Percentiles rank a stretch among this genome's conserved stretches.
phyloP scores from a whole-genome alignment of 495 filamentous ascomycete species.

The Thozetella sp. region DNA sequence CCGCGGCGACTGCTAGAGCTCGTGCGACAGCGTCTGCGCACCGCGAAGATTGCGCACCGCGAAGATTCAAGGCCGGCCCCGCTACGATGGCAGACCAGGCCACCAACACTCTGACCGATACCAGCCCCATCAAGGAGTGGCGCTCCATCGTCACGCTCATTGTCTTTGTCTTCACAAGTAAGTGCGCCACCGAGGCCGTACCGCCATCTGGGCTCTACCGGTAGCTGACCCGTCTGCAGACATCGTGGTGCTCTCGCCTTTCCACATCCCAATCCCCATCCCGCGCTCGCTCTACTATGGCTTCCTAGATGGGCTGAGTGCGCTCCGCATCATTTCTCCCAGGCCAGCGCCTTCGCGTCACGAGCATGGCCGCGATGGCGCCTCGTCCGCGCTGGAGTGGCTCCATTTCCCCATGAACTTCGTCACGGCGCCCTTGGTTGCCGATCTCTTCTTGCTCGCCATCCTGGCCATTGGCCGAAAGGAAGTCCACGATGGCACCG shows the following conservation, averaged over 20 bases:
- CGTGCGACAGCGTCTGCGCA: no score
- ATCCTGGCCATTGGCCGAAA: conserved; percentile 60
- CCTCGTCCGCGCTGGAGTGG: conserved; percentile 35
- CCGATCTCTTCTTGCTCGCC: conserved; percentile 66
- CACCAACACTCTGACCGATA: conserved; percentile 39
- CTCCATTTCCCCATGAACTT: conserved; percentile 64
- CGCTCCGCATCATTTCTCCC: conserved; percentile 50
- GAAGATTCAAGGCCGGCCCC: no score
- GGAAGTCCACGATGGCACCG: conserved; percentile 64
- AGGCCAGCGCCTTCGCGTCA: conserved; percentile 21
- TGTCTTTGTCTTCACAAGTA: conserved; percentile 65
- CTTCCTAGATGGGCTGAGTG: conserved; percentile 37
- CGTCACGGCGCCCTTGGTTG: conserved; percentile 64
- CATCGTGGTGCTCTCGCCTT: conserved; percentile 65
- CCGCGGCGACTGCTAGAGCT: no score
- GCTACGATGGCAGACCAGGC: no score
- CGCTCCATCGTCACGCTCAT: conserved; percentile 65
- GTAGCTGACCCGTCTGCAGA: conserved; percentile 35
- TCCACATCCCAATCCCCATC: conserved; percentile 57
- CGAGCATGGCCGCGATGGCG: conserved; percentile 15
- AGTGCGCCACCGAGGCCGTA: conserved; percentile 24
- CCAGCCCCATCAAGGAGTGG: conserved; percentile 56
- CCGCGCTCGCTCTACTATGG: conserved; percentile 47
- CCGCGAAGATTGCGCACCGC: no score
- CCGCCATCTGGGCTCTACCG: neutral